phyloP scores from a whole-genome alignment of 1,284 basidiomycete species.

The Rhizopogon parksii region DNA sequence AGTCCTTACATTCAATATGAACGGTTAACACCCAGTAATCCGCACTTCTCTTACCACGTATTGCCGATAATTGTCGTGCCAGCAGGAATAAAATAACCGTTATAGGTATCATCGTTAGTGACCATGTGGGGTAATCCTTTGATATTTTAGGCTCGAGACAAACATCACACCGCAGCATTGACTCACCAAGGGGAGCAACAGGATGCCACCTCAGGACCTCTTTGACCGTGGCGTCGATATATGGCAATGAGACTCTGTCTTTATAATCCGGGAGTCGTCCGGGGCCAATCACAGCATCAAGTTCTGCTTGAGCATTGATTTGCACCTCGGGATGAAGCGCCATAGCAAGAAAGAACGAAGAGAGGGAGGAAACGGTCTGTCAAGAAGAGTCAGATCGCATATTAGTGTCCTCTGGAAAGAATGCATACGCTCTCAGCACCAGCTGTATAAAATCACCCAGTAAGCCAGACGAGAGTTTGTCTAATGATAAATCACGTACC shows the following conservation, averaged over 20 bases:
- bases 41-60: slow-evolving; percentile 29
- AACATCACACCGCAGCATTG: slow-evolving; percentile 10
- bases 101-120: slow-evolving; percentile 32
- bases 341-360: slow-evolving; percentile 44
- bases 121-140: slow-evolving; percentile 40
- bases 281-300: slow-evolving; percentile 36
- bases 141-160: slow-evolving; percentile 8
- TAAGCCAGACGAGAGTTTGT: neutral
- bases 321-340: slow-evolving; percentile 41
- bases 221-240: slow-evolving; percentile 39
- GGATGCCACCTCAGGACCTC: slow-evolving; percentile 48
- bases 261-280: slow-evolving; percentile 40
- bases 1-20: slow-evolving; percentile 28
- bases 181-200: slow-evolving; percentile 41
- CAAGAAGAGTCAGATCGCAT: neutral
- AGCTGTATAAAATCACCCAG: slow-evolving; percentile 11
- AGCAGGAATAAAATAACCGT: slow-evolving; percentile 35
- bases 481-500: slow-evolving; percentile 14
- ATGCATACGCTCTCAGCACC: slow-evolving; percentile 26
- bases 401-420: neutral
- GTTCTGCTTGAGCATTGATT: slow-evolving; percentile 38
- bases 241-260: slow-evolving; percentile 38
- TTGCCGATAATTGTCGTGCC: slow-evolving; percentile 34
- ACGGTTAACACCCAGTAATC: neutral
- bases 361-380: slow-evolving; percentile 38